Conservation (phyloP, 108 stramenopile species). For the Mediolabrus comicus region DNA sequence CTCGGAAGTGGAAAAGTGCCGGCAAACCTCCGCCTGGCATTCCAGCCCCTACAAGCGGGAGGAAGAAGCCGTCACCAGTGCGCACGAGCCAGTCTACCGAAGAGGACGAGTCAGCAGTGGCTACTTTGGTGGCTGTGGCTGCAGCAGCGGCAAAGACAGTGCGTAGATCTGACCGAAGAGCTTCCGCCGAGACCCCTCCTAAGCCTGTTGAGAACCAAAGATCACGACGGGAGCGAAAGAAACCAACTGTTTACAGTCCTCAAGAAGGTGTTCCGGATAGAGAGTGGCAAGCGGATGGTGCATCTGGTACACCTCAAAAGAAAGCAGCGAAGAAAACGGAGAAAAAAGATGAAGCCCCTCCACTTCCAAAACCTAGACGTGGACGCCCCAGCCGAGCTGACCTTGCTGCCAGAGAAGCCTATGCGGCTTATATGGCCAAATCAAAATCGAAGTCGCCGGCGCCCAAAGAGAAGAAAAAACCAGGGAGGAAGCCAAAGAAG, state of each 20-base stretch:
- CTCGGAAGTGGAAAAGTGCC: constrained; percentile 20
- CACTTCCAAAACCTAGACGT: neutral
- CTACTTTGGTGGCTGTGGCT: constrained; percentile 11
- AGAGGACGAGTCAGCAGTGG: constrained; percentile 6
- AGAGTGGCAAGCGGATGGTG: constrained; percentile 14
- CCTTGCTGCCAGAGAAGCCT: neutral
- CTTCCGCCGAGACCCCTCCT: neutral
- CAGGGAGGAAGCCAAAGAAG: constrained; percentile 11
- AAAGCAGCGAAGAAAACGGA: neutral
- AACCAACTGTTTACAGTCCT: constrained; percentile 33
- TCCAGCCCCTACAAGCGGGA: constrained; percentile 10
- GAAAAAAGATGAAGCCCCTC: constrained; percentile 6
- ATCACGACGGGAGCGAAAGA: constrained; percentile 30
- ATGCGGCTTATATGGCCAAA: neutral
- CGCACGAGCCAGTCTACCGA: neutral
- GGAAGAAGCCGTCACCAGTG: neutral
- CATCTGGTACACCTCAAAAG: neutral
- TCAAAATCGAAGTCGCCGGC: constrained; percentile 4
- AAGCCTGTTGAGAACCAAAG: constrained; percentile 13
- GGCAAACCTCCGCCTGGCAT: constrained; percentile 15
- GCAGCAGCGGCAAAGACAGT: constrained; percentile 5
- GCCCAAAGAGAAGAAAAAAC: constrained; percentile 17
- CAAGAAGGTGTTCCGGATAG: constrained; percentile 8
- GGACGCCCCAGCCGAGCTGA: neutral
- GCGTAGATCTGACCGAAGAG: neutral